Percentiles rank a stretch among this genome's conserved stretches.
Evolutionary conservation across 495 filamentous ascomycete species (phyloP).

Genomic region (Elaphomyces granulatus): DNA sequence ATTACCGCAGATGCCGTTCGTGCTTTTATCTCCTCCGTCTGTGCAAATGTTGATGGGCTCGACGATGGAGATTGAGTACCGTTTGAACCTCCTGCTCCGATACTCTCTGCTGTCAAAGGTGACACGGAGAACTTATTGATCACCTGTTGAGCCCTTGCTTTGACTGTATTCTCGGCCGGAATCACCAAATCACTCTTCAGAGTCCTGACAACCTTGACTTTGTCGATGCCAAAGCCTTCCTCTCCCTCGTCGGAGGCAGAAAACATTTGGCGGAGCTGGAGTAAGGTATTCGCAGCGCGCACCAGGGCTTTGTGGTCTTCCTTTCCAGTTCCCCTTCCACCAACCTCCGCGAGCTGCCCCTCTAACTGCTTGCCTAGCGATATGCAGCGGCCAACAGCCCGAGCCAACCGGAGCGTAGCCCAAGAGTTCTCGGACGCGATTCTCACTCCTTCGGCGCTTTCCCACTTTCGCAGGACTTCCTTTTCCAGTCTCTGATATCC

Average conservation of each 20-base stretch:
- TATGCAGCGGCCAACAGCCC: constrained; percentile 61
- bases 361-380: constrained; percentile 77
- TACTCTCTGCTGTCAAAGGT: constrained; percentile 28
- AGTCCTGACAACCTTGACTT: constrained; percentile 50
- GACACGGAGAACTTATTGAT: constrained; percentile 73
- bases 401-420: constrained; percentile 59
- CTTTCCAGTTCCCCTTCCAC: constrained; percentile 34
- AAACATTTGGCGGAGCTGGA: constrained; percentile 60
- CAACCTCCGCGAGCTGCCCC: constrained; percentile 54
- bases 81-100: constrained; percentile 10
- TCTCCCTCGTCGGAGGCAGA: constrained; percentile 44
- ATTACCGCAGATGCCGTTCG: constrained; percentile 59
- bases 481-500: constrained; percentile 70
- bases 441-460: constrained; percentile 64
- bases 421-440: constrained; percentile 58
- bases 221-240: constrained; percentile 62
- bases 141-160: constrained; percentile 59
- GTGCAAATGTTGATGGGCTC: constrained; percentile 49
- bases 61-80: constrained; percentile 15
- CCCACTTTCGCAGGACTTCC: constrained; percentile 70
- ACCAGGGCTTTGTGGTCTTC: constrained; percentile 69
- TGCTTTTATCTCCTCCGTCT: constrained; percentile 62
- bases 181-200: constrained; percentile 50
- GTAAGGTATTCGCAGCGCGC: constrained; percentile 58
- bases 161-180: constrained; percentile 55